Conservation (phyloP, 257 asterid species). For the Coffea canephora region DNA sequence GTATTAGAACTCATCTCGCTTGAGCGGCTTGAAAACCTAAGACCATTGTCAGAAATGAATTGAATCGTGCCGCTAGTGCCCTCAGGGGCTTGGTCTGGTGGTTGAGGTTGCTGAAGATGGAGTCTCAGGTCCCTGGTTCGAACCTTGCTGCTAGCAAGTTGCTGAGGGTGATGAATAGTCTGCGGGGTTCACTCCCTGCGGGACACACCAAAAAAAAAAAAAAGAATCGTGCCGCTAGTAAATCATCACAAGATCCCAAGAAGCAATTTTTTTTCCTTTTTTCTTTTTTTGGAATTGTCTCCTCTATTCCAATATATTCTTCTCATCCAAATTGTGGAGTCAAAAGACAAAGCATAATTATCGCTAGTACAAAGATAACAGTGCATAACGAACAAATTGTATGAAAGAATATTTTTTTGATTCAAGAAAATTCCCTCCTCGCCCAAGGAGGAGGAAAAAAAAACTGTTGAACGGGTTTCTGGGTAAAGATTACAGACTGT, state of each 20-base stretch:
- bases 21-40: too few relatives aligned
- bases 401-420: neutral
- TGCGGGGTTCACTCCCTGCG: too few relatives aligned
- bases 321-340: neutral
- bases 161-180: too few relatives aligned
- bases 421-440: neutral
- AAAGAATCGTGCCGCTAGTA: neutral
- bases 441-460: neutral
- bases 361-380: neutral
- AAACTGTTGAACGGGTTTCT: neutral
- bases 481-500: neutral
- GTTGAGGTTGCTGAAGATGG: too few relatives aligned
- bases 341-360: neutral
- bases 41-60: neutral
- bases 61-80: neutral
- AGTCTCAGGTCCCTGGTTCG: too few relatives aligned
- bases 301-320: neutral
- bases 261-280: too few relatives aligned
- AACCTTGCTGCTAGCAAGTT: too few relatives aligned
- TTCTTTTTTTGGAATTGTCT: neutral
- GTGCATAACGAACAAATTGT: neutral
- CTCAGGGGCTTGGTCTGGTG: too few relatives aligned
- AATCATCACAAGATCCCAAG: neutral
- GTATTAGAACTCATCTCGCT: too few relatives aligned
- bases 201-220: too few relatives aligned